These are phyloP conservation scores for Fusarium sp. DNA, from an alignment of 2,329 filamentous ascomycete genomes.

Conservation along the genomic window DNA sequence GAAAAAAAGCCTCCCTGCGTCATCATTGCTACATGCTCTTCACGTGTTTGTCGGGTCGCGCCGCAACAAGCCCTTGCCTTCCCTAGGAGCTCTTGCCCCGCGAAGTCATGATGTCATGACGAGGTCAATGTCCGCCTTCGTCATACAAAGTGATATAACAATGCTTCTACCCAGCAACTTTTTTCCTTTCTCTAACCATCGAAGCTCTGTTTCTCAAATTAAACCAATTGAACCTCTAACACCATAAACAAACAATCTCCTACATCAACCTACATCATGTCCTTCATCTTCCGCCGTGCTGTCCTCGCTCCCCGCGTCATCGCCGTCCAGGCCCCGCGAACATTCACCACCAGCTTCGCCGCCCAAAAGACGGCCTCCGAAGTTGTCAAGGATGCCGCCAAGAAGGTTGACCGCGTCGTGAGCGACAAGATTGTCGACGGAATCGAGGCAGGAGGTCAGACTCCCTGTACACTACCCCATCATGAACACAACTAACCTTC, in stretches of 20 bases:
- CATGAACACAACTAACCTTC: slow-evolving; percentile 15
- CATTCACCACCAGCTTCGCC: slow-evolving; percentile 59
- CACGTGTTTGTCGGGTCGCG: slow-evolving; percentile 32
- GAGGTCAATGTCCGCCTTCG: slow-evolving; percentile 24
- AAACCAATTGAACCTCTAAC: slow-evolving; percentile 21
- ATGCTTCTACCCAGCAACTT: neutral
- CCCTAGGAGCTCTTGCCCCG: slow-evolving; percentile 33
- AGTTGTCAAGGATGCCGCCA: slow-evolving; percentile 65
- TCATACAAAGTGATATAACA: slow-evolving; percentile 34
- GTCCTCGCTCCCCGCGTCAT: slow-evolving; percentile 51
- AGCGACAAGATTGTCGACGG: slow-evolving; percentile 68
- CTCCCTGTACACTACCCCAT: neutral
- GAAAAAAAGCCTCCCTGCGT: slow-evolving; percentile 37
- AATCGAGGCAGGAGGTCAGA: slow-evolving; percentile 65
- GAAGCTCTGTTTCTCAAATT: neutral
- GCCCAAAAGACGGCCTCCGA: slow-evolving; percentile 61
- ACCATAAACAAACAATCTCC: neutral
- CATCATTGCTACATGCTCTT: slow-evolving; percentile 39
- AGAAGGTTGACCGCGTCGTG: slow-evolving; percentile 66
- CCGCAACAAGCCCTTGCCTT: slow-evolving; percentile 8
- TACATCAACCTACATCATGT: slow-evolving; percentile 49
- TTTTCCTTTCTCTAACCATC: neutral
- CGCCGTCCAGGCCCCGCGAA: slow-evolving; percentile 53
- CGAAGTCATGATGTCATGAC: slow-evolving; percentile 43
- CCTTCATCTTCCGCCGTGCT: slow-evolving; percentile 57